Base-by-base conservation (phyloP, 352 stramenopile species). In the Globisporangium rhizosaccharum region DNA sequence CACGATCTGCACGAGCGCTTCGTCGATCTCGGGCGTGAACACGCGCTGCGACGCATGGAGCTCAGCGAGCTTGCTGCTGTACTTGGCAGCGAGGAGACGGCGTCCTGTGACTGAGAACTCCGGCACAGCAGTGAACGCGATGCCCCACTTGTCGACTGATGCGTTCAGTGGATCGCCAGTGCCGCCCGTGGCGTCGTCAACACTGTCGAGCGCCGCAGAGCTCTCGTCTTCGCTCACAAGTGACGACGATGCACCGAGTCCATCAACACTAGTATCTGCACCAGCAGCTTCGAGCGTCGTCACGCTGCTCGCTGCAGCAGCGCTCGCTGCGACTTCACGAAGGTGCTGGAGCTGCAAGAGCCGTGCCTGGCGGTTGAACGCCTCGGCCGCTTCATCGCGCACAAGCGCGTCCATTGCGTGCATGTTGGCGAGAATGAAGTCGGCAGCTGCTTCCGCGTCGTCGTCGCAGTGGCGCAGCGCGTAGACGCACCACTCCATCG, bases 401-500 rank as follows among this genome's bases (percentile, higher is more conserved):
- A 94, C 72, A 9, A 96, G 71, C 10, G 69, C 67, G 51, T 93
- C 82, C 70, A 96, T 93, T 7, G 73, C 72, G 51, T 94, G 71
- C 79, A 92, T 89, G 65, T 96, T 93, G 18, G 79, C 75, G 4
- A 96, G 64, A 63, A 96, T 89, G 30, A 85, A 96, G 59, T 96
- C 85, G 0, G 82, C 82, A 10, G 85, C 81, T 53, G 90, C 74
- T 46, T 94, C 85, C 0, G 80, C 72, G 62, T 96, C 85, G 37
- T 96, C 86, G 53, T 94, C 82, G 61, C 86, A 93, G 46, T 93
- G 82, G 23, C 75, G 74, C 3, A 94, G 53, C 36, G 86, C 85
- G 49, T 93, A 93, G 5, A 96, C 62, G 48, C 85, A 96, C 85
- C 85, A 94, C 11, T 96, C 85, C 73, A 96, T 90, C 0, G 82